A percentile compares a stretch with the other conserved stretches of the same genome.
These are phyloP conservation scores for Oleoguttula mirabilis DNA, from an alignment of 495 filamentous ascomycete genomes.

Conservation along the genomic window DNA sequence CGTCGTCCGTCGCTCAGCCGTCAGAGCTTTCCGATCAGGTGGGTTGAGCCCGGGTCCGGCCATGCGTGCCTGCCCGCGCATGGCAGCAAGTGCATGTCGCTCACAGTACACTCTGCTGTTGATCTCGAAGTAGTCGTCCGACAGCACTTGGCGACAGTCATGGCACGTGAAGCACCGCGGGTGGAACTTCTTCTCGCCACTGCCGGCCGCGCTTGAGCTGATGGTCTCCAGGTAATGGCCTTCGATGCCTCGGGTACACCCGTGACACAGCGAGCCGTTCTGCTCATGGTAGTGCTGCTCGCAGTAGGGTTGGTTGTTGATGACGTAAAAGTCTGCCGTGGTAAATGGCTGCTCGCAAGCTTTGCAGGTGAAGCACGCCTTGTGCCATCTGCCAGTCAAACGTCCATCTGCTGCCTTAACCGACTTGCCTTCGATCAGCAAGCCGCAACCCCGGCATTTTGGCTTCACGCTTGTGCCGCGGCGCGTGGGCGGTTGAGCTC, in stretches of 20 bases:
- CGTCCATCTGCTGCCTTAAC: slow-evolving; percentile 89
- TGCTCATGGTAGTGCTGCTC: slow-evolving; percentile 85
- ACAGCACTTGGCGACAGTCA: slow-evolving; percentile 30
- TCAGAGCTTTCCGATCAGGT: slow-evolving; percentile 13
- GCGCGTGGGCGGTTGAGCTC: background rate
- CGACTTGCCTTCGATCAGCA: slow-evolving; percentile 76
- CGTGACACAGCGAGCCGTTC: slow-evolving; percentile 71
- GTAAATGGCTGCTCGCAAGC: slow-evolving; percentile 72
- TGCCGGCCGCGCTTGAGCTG: slow-evolving; percentile 17
- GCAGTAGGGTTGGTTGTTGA: slow-evolving; percentile 78
- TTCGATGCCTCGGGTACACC: slow-evolving; percentile 78
- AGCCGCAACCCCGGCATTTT: slow-evolving; percentile 69
- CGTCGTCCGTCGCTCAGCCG: slow-evolving; percentile 20
- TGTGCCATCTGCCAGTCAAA: slow-evolving; percentile 86
- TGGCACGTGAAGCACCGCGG: slow-evolving; percentile 73
- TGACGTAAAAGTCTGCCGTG: slow-evolving; percentile 86
- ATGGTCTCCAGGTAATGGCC: slow-evolving; percentile 83
- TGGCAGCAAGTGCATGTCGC: slow-evolving; percentile 54
- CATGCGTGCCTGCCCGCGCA: slow-evolving; percentile 8
- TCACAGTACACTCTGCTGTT: slow-evolving; percentile 66
- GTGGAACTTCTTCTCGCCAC: slow-evolving; percentile 68
- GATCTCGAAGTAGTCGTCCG: slow-evolving; percentile 51
- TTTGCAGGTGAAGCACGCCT: slow-evolving; percentile 82
- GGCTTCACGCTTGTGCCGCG: slow-evolving; percentile 43
- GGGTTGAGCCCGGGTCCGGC: slow-evolving; percentile 7